Conservation (phyloP, 495 filamentous ascomycete genomes). For the Cercophora sp. region DNA sequence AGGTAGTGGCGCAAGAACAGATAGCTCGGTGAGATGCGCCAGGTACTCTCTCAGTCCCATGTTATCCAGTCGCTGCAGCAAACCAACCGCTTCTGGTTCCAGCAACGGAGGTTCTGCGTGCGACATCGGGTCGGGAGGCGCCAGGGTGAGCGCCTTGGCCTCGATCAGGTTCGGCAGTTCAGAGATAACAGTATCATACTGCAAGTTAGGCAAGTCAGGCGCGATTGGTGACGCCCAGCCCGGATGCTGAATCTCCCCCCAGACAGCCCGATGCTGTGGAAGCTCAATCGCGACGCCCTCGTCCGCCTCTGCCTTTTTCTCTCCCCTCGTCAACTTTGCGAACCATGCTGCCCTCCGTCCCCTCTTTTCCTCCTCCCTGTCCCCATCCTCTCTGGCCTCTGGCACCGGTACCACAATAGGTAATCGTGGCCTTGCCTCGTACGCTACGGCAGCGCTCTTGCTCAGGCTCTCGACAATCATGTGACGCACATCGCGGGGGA, state of each 20-base stretch:
- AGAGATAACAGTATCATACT: conserved; percentile 73
- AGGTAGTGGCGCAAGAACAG: conserved; percentile 56
- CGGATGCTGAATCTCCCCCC: conserved; percentile 78
- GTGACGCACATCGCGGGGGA: conserved; percentile 65
- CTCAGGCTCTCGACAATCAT: conserved; percentile 68
- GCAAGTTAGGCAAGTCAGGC: conserved; percentile 68
- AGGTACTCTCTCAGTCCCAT: conserved; percentile 85
- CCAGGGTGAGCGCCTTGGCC: conserved; percentile 81
- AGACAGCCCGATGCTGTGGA: conserved; percentile 43
- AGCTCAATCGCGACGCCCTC: conserved; percentile 17
- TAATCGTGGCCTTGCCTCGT: conserved; percentile 67
- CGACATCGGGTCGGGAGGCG: conserved; percentile 57
- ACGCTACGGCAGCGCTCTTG: conserved; percentile 77
- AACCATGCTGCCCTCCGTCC: conserved; percentile 14
- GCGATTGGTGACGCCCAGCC: conserved; percentile 84
- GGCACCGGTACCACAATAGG: conserved; percentile 22
- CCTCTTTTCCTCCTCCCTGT: background rate
- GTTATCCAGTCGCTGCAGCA: conserved; percentile 63
- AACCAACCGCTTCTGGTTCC: conserved; percentile 59
- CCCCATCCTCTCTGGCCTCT: conserved; percentile 12
- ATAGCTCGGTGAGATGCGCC: conserved; percentile 60
- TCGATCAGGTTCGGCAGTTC: conserved; percentile 92
- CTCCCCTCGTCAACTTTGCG: conserved; percentile 22
- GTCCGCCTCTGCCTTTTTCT: background rate
- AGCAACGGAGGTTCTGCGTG: conserved; percentile 36